Conservation (phyloP, 2,329 filamentous ascomycete genomes). For the Ophiostoma fasciatum region DNA sequence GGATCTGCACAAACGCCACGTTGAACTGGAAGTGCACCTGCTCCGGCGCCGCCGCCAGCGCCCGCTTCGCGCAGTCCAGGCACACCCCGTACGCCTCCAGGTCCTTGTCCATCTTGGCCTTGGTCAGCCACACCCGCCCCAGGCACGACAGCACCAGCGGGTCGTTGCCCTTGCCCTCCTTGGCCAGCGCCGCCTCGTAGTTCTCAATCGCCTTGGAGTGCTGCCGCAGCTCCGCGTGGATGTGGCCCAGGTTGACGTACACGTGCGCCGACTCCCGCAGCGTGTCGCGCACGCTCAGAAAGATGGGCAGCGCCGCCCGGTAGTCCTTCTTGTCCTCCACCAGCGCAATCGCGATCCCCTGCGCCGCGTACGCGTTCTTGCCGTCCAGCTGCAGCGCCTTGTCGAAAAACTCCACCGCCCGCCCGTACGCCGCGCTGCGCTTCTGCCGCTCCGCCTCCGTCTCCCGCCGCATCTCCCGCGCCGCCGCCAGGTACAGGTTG, state of each 20-base stretch:
- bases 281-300: conserved; percentile 81
- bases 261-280: conserved; percentile 78
- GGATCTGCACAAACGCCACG: conserved; percentile 92
- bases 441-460: conserved; percentile 85
- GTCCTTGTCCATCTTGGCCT: conserved; percentile 50
- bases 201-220: conserved; percentile 85
- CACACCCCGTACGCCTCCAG: conserved; percentile 42
- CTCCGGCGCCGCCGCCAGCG: conserved; percentile 63
- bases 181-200: conserved; percentile 74
- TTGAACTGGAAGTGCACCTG: conserved; percentile 94
- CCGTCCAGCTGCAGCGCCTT: conserved; percentile 92
- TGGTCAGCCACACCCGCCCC: conserved; percentile 74
- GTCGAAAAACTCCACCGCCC: conserved; percentile 95
- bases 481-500: conserved; percentile 74
- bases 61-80: conserved; percentile 49
- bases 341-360: conserved; percentile 86
- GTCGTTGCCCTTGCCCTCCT: conserved; percentile 60
- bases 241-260: conserved; percentile 84
- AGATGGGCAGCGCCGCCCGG: conserved; percentile 67
- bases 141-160: conserved; percentile 71
- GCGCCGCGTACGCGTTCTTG: conserved; percentile 89
- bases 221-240: conserved; percentile 81
- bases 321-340: conserved; percentile 90
- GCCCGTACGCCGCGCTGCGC: conserved; percentile 70
- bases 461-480: conserved; percentile 86